These are phyloP conservation scores for Trametes maxima DNA, from an alignment of 768 basidiomycete species.

Conservation along the genomic window DNA sequence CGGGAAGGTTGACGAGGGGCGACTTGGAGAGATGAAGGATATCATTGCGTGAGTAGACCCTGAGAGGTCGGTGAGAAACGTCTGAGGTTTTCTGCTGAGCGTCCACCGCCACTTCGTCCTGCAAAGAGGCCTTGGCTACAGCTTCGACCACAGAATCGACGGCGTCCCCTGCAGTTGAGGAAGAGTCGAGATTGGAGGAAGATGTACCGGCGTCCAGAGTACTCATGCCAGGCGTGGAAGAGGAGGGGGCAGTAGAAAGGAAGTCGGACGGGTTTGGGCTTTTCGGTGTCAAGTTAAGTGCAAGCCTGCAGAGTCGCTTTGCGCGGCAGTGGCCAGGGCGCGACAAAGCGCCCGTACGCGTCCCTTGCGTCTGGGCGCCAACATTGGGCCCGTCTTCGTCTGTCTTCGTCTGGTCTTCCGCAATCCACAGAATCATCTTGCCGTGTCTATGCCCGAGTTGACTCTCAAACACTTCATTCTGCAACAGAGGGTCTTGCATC, in stretches of 20 bases:
- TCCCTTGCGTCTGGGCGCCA: neutral
- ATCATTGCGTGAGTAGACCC: constrained; percentile 71
- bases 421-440: no score
- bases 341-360: constrained; percentile 8
- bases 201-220: constrained; percentile 13
- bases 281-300: constrained; percentile 19
- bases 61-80: constrained; percentile 46
- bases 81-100: constrained; percentile 35
- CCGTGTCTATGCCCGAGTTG: constrained; percentile 21
- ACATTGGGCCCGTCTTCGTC: neutral
- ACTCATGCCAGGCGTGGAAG: constrained; percentile 13
- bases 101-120: constrained; percentile 30
- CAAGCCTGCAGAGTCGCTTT: neutral
- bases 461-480: constrained; percentile 78
- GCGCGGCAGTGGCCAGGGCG: constrained; percentile 5
- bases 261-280: constrained; percentile 14
- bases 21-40: constrained; percentile 71
- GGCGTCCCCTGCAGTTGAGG: constrained; percentile 2
- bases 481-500: constrained; percentile 55
- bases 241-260: constrained; percentile 2
- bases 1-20: constrained; percentile 70
- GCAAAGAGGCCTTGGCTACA: constrained; percentile 38
- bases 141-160: constrained; percentile 36
- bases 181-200: neutral
- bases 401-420: neutral